Evolutionary conservation across 148 eudicot genomes (phyloP).

Genomic region (Diospyros lotus): DNA sequence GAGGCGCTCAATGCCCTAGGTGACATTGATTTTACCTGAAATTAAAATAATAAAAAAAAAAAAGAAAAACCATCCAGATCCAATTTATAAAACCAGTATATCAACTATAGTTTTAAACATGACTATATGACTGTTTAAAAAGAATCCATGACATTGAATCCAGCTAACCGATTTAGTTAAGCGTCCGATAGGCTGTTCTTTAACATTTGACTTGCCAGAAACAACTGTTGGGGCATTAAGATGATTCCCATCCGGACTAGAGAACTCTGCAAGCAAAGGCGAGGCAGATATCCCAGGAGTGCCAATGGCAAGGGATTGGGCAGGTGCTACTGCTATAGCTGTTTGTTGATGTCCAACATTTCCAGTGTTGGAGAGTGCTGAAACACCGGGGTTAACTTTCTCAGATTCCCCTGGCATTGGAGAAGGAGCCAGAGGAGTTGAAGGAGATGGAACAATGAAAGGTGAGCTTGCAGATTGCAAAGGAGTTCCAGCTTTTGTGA

Average conservation of each 20-base stretch:
- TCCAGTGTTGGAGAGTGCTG: constrained; percentile 59
- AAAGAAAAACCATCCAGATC: not conserved
- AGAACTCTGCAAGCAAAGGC: constrained; percentile 83
- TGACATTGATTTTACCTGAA: constrained; percentile 81
- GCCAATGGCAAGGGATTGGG: constrained; percentile 88
- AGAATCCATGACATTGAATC: not conserved
- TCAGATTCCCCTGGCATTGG: constrained; percentile 85
- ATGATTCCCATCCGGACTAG: constrained; percentile 60
- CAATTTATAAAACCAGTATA: not conserved
- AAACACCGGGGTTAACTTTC: constrained; percentile 52
- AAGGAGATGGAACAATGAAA: constrained; percentile 64
- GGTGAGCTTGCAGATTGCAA: constrained; percentile 85
- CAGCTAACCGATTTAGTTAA: constrained; percentile 73
- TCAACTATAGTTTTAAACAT: not conserved
- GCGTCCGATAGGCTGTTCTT: constrained; percentile 87
- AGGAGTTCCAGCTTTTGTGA: constrained; percentile 69
- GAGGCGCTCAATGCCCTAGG: constrained; percentile 60
- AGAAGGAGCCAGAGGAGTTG: constrained; percentile 78
- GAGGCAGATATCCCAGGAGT: constrained; percentile 99
- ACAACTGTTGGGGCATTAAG: constrained; percentile 43
- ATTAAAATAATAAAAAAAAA: constrained; percentile 6
- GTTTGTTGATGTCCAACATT: constrained; percentile 56
- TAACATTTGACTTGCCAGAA: constrained; percentile 63
- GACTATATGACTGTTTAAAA: constrained; percentile 3
- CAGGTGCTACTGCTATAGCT: constrained; percentile 38